Conservation (phyloP, 441 rosid genomes). For the Adansonia gregorii region DNA sequence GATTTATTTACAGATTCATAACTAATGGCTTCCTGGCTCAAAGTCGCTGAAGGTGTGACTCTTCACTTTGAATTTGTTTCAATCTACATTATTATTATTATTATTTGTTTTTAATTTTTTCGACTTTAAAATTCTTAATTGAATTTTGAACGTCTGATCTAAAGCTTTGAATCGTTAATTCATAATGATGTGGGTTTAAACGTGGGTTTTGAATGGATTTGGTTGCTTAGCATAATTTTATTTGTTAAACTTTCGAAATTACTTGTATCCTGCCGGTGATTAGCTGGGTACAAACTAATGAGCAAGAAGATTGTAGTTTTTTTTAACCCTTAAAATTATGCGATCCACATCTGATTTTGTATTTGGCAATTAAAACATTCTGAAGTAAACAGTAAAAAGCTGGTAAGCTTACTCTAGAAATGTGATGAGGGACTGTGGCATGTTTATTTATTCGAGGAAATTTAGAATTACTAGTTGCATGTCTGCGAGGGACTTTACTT, state of each 20-base stretch:
- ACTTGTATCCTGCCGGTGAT: neutral
- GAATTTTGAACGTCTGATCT: conserved; percentile 23
- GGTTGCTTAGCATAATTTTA: neutral
- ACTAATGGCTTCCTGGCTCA: conserved; percentile 95
- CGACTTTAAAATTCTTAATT: neutral
- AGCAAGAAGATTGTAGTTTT: neutral
- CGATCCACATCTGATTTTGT: neutral
- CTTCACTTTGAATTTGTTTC: conserved; percentile 17
- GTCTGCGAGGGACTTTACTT: neutral
- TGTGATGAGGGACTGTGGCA: neutral
- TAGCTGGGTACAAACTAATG: neutral
- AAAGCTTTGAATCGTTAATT: conserved; percentile 11
- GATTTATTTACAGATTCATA: conserved; percentile 31
- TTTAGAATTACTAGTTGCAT: conserved; percentile 9
- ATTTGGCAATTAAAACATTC: neutral
- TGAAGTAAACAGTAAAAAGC: neutral
- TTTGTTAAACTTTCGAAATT: neutral
- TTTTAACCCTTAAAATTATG: neutral
- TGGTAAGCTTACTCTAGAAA: conserved; percentile 1
- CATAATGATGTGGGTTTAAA: neutral
- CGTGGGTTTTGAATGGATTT: conserved; percentile 3
- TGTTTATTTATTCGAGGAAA: conserved; percentile 8
- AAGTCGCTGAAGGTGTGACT: conserved; percentile 92
- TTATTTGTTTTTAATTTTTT: neutral
- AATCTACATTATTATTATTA: neutral